phyloP scores from a whole-genome alignment of 2,329 filamentous ascomycete species.

The Elsinoe ampelina region DNA sequence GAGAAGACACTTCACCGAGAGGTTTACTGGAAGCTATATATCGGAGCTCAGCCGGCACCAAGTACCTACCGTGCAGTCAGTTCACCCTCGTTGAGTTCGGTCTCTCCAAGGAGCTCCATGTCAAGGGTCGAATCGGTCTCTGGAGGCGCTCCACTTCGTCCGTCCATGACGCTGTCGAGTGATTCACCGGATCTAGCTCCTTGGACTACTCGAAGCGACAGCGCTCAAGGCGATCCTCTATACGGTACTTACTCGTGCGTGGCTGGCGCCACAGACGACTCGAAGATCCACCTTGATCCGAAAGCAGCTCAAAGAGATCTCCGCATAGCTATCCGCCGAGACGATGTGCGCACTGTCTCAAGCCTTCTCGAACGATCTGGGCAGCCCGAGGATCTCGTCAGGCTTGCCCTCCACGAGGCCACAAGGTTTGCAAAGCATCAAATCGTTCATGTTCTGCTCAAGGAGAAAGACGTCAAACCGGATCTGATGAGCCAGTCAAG shows the following conservation, averaged over 20 bases:
- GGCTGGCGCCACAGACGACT: neutral
- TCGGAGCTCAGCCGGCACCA: neutral
- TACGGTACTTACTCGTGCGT: conserved; percentile 1
- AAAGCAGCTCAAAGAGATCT: neutral
- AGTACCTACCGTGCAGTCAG: neutral
- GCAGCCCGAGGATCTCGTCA: neutral
- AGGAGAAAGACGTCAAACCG: conserved; percentile 7
- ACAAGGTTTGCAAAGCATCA: neutral
- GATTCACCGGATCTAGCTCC: neutral
- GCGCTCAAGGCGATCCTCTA: neutral
- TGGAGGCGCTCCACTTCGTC: neutral
- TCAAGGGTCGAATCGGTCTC: neutral
- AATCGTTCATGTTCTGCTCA: neutral
- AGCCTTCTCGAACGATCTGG: conserved; percentile 2
- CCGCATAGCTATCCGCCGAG: neutral
- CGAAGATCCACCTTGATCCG: conserved; percentile 4
- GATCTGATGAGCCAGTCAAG: neutral
- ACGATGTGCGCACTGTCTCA: neutral
- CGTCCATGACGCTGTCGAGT: neutral
- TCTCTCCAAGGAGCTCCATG: neutral
- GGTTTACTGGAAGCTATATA: neutral
- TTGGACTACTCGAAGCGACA: neutral
- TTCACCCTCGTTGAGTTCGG: neutral
- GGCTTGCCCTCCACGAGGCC: neutral
- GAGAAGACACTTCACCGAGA: neutral